Conservation (phyloP, 225 moss, liverwort and hornwort species). For the Climacium dendroides region DNA sequence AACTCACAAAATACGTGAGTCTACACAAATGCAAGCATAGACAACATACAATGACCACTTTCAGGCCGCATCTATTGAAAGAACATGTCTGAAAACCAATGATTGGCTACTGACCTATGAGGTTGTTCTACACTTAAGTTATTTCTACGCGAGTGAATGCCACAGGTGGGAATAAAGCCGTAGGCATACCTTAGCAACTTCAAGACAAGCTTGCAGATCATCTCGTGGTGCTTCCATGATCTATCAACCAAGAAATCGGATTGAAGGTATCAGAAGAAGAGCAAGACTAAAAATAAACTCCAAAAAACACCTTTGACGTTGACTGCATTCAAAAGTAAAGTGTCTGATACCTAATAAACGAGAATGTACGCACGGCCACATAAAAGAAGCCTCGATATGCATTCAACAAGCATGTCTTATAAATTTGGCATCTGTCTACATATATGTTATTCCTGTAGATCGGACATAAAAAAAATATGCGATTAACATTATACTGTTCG, state of each 20-base stretch:
- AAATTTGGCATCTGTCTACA: background rate
- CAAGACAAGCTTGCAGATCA: slow-evolving; percentile 83
- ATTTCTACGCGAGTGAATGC: background rate
- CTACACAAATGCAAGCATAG: background rate
- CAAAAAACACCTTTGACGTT: background rate
- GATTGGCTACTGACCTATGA: background rate
- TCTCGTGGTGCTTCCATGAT: slow-evolving; percentile 65
- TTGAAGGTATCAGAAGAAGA: background rate
- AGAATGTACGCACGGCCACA: background rate
- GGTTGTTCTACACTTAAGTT: background rate
- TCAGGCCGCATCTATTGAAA: background rate
- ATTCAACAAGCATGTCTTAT: background rate
- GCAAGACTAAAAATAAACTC: background rate
- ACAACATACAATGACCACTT: background rate
- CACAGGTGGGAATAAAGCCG: background rate
- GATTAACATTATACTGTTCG: background rate
- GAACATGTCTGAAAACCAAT: background rate
- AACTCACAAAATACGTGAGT: background rate
- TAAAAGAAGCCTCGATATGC: background rate
- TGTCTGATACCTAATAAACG: background rate
- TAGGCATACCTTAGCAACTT: slow-evolving; percentile 68
- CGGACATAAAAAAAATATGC: background rate
- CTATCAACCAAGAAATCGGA: slow-evolving; percentile 19
- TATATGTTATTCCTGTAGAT: background rate
- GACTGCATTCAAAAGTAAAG: background rate